phyloP scores from a whole-genome alignment of 2,329 filamentous ascomycete species.

The Aspergillus felis region DNA sequence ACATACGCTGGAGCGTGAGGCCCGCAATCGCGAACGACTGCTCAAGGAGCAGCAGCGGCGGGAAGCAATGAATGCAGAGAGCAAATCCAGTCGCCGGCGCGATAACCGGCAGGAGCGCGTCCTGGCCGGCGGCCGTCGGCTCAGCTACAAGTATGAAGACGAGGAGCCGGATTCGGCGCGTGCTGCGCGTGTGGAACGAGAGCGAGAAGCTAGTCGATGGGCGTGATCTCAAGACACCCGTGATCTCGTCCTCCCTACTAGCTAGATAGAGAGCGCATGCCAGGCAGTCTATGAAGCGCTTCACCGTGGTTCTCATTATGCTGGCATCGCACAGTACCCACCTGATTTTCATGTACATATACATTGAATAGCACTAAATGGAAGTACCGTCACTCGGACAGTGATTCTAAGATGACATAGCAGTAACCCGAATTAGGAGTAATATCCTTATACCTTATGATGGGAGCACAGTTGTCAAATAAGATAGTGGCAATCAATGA shows the following conservation, averaged over 20 bases:
- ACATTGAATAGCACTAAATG: not conserved
- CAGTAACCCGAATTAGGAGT: not conserved
- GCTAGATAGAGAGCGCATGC: not conserved
- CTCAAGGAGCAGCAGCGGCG: slow-evolving; percentile 63
- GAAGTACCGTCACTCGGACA: not conserved
- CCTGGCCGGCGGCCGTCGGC: slow-evolving; percentile 31
- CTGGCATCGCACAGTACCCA: not conserved
- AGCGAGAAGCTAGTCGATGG: slow-evolving; percentile 37
- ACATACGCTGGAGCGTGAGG: slow-evolving; percentile 70
- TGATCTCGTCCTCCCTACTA: not conserved
- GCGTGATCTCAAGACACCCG: slow-evolving; percentile 7
- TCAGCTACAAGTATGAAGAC: slow-evolving; percentile 50
- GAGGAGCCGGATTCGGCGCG: slow-evolving; percentile 37
- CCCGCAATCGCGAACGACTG: slow-evolving; percentile 58
- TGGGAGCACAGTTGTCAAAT: not conserved
- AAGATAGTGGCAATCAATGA: too few relatives aligned
- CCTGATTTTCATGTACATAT: not conserved
- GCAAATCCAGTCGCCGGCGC: slow-evolving; percentile 31
- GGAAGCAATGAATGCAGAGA: slow-evolving; percentile 46
- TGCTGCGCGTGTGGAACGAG: slow-evolving; percentile 35
- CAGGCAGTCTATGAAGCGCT: not conserved
- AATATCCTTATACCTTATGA: not conserved
- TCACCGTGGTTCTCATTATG: not conserved
- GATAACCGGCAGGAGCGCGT: slow-evolving; percentile 31
- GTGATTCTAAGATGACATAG: not conserved